Evolutionary conservation across 2,329 filamentous ascomycete genomes (phyloP).

Genomic region (Calonectria pteridis): DNA sequence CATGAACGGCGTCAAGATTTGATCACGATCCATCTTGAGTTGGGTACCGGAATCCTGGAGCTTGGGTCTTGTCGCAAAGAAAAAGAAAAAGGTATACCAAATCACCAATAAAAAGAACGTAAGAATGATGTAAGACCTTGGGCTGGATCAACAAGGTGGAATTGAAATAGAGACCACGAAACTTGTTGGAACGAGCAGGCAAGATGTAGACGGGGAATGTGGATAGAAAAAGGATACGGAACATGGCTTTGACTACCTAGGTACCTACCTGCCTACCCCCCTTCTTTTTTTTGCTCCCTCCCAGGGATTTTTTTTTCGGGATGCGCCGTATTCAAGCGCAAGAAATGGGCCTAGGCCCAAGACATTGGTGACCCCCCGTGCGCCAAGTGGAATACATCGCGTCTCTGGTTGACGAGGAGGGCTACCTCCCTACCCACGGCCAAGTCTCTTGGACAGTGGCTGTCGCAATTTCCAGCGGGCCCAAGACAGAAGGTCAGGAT

Average conservation of each 20-base stretch:
- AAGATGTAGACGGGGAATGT: background rate
- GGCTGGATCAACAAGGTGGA: background rate
- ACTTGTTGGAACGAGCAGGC: background rate
- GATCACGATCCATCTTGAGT: constrained; percentile 54
- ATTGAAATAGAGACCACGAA: background rate
- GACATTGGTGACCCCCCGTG: background rate
- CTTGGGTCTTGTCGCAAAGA: background rate
- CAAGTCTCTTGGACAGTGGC: background rate
- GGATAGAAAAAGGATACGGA: background rate
- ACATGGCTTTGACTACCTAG: background rate
- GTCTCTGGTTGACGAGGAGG: constrained; percentile 7
- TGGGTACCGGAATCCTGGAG: background rate
- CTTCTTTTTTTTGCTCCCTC: background rate
- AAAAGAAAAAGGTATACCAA: background rate
- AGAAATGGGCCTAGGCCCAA: background rate
- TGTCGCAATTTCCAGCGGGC: constrained; percentile 5
- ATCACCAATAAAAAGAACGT: background rate
- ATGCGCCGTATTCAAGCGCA: background rate
- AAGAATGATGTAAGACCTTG: background rate
- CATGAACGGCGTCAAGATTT: constrained; percentile 57
- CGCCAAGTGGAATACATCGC: constrained; percentile 3
- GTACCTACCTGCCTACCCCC: background rate
- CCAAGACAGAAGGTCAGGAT: constrained; percentile 6
- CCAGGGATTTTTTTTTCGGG: background rate
- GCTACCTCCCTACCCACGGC: background rate